Conservation (phyloP, 495 filamentous ascomycete species). For the Xylona heveae region DNA sequence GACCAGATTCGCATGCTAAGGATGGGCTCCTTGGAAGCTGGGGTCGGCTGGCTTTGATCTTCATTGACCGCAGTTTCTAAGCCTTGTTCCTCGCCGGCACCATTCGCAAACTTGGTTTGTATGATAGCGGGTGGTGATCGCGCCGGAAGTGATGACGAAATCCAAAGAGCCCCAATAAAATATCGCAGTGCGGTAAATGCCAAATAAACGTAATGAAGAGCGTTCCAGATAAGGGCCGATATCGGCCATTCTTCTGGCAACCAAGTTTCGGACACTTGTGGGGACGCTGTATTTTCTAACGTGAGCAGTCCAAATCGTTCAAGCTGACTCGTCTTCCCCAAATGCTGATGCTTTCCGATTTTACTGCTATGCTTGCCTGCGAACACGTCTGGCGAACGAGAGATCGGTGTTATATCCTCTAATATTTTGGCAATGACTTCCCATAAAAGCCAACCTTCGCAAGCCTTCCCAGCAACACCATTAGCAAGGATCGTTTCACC, state of each 20-base stretch:
- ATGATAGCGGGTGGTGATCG: conserved; percentile 12
- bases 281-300: conserved; percentile 11
- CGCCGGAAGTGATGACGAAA: conserved; percentile 29
- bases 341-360: conserved; percentile 15
- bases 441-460: conserved; percentile 73
- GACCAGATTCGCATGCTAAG: conserved; percentile 52
- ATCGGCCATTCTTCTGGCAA: conserved; percentile 13
- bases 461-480: conserved; percentile 50
- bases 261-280: conserved; percentile 14
- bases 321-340: conserved; percentile 16
- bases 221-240: conserved; percentile 37
- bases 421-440: conserved; percentile 49
- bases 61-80: too few species aligned
- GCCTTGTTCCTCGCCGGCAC: too few species aligned
- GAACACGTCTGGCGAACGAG: conserved; percentile 8
- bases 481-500: conserved; percentile 71
- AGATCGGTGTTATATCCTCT: conserved; percentile 15
- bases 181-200: conserved; percentile 41
- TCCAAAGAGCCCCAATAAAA: conserved; percentile 27
- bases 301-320: conserved; percentile 27
- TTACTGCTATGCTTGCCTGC: conserved; percentile 5
- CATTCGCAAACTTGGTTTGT: too few species aligned
- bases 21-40: conserved; percentile 37
- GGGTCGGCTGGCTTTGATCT: too few species aligned
- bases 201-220: conserved; percentile 48